Percentiles rank a stretch among this genome's conserved stretches.
Evolutionary conservation across 495 filamentous ascomycete species (phyloP).

Genomic region (Tuber magnatum): DNA sequence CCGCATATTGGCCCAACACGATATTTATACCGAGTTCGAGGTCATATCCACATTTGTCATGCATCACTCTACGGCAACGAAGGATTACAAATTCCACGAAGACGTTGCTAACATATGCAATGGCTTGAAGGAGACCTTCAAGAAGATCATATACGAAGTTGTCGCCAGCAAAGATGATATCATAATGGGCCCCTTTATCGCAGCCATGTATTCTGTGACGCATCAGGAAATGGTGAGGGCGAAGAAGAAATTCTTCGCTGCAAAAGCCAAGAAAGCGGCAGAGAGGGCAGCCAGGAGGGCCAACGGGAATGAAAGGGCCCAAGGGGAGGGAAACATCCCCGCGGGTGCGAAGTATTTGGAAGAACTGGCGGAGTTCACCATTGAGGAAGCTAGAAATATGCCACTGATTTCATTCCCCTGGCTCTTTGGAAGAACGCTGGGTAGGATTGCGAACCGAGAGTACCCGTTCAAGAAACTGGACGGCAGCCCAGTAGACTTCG

Average conservation of each 20-base stretch:
- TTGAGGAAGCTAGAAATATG: conserved; percentile 43
- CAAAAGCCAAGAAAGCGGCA: conserved; percentile 12
- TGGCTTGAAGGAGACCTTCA: conserved; percentile 60
- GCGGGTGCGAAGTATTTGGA: conserved; percentile 5
- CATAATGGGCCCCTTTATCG: conserved; percentile 61
- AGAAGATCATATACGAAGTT: conserved; percentile 54
- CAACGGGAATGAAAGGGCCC: conserved; percentile 5
- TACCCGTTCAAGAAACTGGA: conserved; percentile 23
- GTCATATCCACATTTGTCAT: conserved; percentile 79
- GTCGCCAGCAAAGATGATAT: conserved; percentile 56
- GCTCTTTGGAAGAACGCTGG: conserved; percentile 70
- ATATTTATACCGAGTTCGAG: conserved; percentile 84
- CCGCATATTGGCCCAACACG: conserved; percentile 77
- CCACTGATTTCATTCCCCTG: conserved; percentile 92
- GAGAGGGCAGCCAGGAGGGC: background rate
- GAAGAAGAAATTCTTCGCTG: conserved; percentile 43
- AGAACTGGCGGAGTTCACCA: conserved; percentile 30
- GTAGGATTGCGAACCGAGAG: conserved; percentile 56
- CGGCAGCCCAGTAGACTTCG: background rate
- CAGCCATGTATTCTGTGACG: conserved; percentile 82
- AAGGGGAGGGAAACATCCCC: conserved; percentile 8
- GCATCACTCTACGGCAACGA: conserved; percentile 55
- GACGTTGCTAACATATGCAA: conserved; percentile 61
- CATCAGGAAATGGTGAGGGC: conserved; percentile 58
- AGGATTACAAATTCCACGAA: conserved; percentile 82